Evolutionary conservation across 2,329 filamentous ascomycete species (phyloP).

Genomic region (Raffaelea deltoideospora): DNA sequence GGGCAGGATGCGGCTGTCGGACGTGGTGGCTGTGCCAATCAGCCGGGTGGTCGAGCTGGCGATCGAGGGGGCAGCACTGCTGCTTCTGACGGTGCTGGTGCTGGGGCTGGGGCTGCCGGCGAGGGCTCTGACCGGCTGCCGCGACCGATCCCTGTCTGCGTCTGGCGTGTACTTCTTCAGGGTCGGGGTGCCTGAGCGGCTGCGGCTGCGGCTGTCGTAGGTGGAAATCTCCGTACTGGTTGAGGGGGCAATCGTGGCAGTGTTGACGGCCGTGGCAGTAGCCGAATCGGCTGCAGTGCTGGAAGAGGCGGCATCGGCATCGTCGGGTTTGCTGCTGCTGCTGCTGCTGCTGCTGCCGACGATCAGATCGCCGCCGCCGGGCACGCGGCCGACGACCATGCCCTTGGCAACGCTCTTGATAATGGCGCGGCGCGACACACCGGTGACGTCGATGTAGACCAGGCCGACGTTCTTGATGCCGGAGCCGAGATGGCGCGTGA

Average conservation of each 20-base stretch:
- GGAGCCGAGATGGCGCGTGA: slow-evolving; percentile 61
- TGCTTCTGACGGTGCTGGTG: too few species aligned
- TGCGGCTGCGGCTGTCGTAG: neutral
- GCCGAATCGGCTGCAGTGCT: neutral
- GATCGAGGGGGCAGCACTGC: too few species aligned
- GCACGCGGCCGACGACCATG: slow-evolving; percentile 77
- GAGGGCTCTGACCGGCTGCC: too few species aligned
- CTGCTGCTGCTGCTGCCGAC: slow-evolving; percentile 30
- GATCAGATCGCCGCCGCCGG: slow-evolving; percentile 57
- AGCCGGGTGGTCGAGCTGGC: too few species aligned
- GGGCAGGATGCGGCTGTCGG: too few species aligned
- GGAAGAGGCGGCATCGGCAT: neutral
- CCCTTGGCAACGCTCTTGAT: slow-evolving; percentile 93
- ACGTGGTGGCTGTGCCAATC: too few species aligned
- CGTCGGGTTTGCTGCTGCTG: slow-evolving; percentile 10
- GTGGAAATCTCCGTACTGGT: neutral
- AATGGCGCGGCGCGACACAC: slow-evolving; percentile 76
- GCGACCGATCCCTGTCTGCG: too few species aligned
- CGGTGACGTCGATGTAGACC: slow-evolving; percentile 92
- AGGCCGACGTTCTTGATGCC: slow-evolving; percentile 93
- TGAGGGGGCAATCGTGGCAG: neutral
- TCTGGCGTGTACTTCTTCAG: too few species aligned
- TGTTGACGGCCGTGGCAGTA: too few species aligned
- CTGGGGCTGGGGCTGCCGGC: too few species aligned
- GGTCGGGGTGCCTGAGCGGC: neutral